Conservation (phyloP, 2,329 filamentous ascomycete species). For the Sarocladium oryzae region DNA sequence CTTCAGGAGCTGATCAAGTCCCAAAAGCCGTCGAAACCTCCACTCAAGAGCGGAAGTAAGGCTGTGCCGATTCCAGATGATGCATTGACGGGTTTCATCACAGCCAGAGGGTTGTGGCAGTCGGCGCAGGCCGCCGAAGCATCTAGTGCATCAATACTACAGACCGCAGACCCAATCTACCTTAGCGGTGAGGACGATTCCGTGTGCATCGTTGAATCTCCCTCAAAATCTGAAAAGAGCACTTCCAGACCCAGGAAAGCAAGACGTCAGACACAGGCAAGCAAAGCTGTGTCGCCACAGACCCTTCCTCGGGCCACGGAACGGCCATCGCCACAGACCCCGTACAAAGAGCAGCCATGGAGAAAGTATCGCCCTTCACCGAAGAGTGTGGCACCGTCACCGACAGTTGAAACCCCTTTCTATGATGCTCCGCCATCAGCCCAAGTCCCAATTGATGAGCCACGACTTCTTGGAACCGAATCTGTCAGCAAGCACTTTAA, state of each 20-base stretch:
- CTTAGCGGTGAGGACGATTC: constrained; percentile 13
- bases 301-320: not conserved
- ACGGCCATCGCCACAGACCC: not conserved
- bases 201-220: constrained; percentile 17
- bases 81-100: constrained; percentile 33
- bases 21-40: constrained; percentile 19
- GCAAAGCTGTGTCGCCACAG: not conserved
- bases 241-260: constrained; percentile 13
- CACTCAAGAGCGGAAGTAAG: constrained; percentile 30
- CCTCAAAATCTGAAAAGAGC: constrained; percentile 14
- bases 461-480: constrained; percentile 15
- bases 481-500: constrained; percentile 29
- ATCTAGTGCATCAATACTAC: not conserved
- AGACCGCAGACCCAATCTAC: constrained; percentile 2
- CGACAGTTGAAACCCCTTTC: not conserved
- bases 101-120: constrained; percentile 31
- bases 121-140: constrained; percentile 22
- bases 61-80: constrained; percentile 29
- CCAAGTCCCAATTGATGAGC: not conserved
- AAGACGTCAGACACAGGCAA: constrained; percentile 14
- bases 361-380: constrained; percentile 27
- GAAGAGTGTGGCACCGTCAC: not conserved
- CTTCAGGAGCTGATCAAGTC: constrained; percentile 38
- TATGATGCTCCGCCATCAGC: constrained; percentile 4
- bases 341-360: constrained; percentile 26